Evolutionary conservation across 768 basidiomycete species (phyloP).

Genomic region (Tricholoma bakamatsutake): DNA sequence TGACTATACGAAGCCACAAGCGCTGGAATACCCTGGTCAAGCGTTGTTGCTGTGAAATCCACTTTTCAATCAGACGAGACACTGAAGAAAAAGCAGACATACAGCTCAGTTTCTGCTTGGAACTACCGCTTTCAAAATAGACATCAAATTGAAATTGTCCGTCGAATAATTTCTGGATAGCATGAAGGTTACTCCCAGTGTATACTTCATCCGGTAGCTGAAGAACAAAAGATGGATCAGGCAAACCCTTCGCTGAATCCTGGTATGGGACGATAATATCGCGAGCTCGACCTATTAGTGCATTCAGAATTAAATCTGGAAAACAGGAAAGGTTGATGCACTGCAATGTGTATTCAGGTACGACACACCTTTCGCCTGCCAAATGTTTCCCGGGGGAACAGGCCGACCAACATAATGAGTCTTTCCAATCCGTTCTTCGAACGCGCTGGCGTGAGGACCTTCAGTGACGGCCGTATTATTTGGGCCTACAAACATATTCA

Average conservation of each 20-base stretch:
- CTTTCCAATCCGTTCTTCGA: conserved; percentile 58
- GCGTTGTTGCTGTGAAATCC: conserved; percentile 41
- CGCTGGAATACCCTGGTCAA: conserved; percentile 68
- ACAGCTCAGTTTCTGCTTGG: conserved; percentile 62
- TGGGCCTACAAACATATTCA: conserved; percentile 37
- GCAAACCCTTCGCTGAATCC: conserved; percentile 39
- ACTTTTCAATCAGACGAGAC: not conserved
- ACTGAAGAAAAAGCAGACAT: conserved; percentile 18
- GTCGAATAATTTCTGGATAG: conserved; percentile 81
- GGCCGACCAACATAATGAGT: conserved; percentile 65
- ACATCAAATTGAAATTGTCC: conserved; percentile 88
- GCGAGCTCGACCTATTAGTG: conserved; percentile 52
- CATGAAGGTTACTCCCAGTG: conserved; percentile 73
- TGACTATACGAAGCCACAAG: conserved; percentile 53
- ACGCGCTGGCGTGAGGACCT: conserved; percentile 54
- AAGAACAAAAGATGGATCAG: conserved; percentile 79
- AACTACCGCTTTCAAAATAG: conserved; percentile 74
- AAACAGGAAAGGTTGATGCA: not conserved
- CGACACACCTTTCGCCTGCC: conserved; percentile 73
- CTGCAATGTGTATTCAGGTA: not conserved
- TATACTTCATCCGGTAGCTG: conserved; percentile 72
- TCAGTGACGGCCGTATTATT: conserved; percentile 46
- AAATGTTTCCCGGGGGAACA: conserved; percentile 58
- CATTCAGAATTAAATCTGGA: conserved; percentile 58
- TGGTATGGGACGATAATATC: conserved; percentile 50